These are phyloP conservation scores for Sugiyamaella neomexicana DNA, from an alignment of 1,139 yeast genomes.

Conservation along the genomic window DNA sequence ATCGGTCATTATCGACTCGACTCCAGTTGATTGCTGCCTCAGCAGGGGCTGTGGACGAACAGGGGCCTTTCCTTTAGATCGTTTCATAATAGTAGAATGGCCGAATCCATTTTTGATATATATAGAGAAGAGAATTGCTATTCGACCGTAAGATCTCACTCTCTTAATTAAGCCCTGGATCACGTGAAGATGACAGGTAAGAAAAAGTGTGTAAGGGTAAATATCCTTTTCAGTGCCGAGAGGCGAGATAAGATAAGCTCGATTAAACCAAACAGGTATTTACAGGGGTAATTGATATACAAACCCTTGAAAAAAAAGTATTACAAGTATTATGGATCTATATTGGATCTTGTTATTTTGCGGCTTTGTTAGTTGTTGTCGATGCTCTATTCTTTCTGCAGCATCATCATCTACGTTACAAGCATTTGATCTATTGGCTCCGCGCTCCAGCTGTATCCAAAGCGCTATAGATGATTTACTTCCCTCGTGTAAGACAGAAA, in stretches of 20 bases:
- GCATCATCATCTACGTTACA: background rate
- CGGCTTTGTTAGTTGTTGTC: background rate
- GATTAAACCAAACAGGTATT: background rate
- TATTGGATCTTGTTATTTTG: background rate
- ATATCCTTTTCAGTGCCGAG: background rate
- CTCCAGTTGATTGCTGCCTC: background rate
- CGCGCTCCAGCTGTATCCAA: constrained; percentile 3
- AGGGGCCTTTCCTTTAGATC: constrained; percentile 17
- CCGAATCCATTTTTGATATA: constrained; percentile 1
- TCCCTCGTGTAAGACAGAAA: constrained; percentile 5
- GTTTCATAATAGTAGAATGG: constrained; percentile 2
- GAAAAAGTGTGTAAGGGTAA: background rate
- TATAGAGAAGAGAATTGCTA: background rate
- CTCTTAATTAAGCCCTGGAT: background rate
- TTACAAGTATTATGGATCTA: too few species aligned
- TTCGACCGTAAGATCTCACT: background rate
- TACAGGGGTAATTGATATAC: background rate
- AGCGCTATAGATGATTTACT: constrained; percentile 2
- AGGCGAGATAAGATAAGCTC: background rate
- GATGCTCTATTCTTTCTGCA: background rate
- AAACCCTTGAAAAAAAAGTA: background rate
- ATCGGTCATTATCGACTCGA: constrained; percentile 16
- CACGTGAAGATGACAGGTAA: background rate
- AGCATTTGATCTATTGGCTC: constrained; percentile 9
- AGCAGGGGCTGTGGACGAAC: constrained; percentile 2